Evolutionary conservation across 2,329 filamentous ascomycete genomes (phyloP), one percentile per base, ranked within the genome.

Genomic region (Pestalotiopsis sp.): DNA sequence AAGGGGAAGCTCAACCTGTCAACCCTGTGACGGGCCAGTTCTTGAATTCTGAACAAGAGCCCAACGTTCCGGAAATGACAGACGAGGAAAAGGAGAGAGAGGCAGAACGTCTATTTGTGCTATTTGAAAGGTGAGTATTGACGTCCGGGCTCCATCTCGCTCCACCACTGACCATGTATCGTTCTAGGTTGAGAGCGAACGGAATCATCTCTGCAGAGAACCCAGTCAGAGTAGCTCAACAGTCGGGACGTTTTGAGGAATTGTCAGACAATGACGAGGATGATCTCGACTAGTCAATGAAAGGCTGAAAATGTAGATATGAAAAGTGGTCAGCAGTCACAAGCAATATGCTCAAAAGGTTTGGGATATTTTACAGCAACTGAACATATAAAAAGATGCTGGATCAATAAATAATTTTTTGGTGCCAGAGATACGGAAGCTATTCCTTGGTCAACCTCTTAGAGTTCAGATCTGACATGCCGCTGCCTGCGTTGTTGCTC

Each of bases 11-110:
- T 59, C 83, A 80, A 69, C 78, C 85, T 0, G 83, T 97, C 66
- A 98, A 98, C 72, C 94, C 95, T 0, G 89, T 98, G 39, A 98
- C 95, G 0, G 95, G 95, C 0, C 95, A 98, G 79, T 90, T 91
- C 71, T 76, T 94, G 65, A 91, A 94, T 72, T 85, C 84, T 49
- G 92, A 95, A 79, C 86, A 84, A 67, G 81, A 83, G 6, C 83
- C 88, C 6, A 82, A 89, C 4, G 79, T 84, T 12, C 89, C 90
- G 1, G 89, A 92, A 63, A 97, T 98, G 95, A 96, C 92, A 0
- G 85, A 93, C 61, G 94, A 95, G 72, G 95, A 98, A 82, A 98
- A 95, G 79, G 93, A 97, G 79, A 86, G 93, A 69, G 96, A 99
- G 77, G 95, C 95, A 0, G 95, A 98, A 80, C 88, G 90, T 68